A percentile compares a stretch with the other conserved stretches of the same genome.
Conservation (phyloP, 2,329 filamentous ascomycete species). For the Capronia coronata region DNA sequence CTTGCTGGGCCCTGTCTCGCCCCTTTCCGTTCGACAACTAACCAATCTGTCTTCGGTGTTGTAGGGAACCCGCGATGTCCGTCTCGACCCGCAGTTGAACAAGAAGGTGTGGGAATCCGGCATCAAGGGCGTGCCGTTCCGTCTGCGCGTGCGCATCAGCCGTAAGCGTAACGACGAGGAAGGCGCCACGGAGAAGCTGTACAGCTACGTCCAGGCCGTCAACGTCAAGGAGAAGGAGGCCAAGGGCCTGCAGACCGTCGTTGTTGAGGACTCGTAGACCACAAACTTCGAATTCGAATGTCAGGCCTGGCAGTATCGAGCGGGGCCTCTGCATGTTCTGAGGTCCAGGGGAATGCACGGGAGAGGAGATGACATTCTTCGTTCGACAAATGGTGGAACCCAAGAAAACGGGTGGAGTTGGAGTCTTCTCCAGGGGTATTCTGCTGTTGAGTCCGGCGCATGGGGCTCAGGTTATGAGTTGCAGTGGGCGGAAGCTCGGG, state of each 20-base stretch:
- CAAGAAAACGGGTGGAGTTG: neutral
- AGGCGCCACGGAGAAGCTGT: constrained; percentile 98
- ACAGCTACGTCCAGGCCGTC: constrained; percentile 99
- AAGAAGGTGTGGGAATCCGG: constrained; percentile 99
- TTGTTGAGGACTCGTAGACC: constrained; percentile 64
- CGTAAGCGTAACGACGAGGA: constrained; percentile 99
- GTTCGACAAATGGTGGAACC: too few species aligned
- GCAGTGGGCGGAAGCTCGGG: too few species aligned
- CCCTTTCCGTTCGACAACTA: neutral
- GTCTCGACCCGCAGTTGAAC: constrained; percentile 97
- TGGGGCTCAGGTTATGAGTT: too few species aligned
- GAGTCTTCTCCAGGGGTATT: neutral
- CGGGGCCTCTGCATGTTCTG: neutral
- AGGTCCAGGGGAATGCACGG: neutral
- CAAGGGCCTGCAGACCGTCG: constrained; percentile 90
- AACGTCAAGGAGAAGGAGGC: constrained; percentile 83
- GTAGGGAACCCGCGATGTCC: constrained; percentile 93
- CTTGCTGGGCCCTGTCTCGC: too few species aligned
- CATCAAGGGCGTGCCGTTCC: constrained; percentile 97
- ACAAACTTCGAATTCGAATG: neutral
- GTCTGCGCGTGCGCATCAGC: constrained; percentile 95
- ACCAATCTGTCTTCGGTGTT: too few species aligned
- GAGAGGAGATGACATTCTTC: too few species aligned
- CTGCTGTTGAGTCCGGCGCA: too few species aligned
- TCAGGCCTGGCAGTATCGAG: neutral